Evolutionary conservation across 257 asterid genomes (phyloP).

Genomic region (Ballota nigra): DNA sequence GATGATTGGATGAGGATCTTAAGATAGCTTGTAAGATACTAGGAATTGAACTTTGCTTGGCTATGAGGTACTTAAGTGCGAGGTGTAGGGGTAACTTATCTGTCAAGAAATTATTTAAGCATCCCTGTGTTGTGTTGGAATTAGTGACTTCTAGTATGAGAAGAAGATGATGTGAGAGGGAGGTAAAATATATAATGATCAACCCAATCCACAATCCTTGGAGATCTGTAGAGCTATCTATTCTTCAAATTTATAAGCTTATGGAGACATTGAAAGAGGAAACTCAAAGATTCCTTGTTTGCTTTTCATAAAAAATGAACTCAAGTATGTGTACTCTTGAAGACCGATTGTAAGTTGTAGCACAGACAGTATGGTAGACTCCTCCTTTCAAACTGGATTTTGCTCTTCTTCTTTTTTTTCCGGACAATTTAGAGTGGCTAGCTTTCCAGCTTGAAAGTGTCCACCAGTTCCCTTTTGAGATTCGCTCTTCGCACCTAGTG

Average conservation of each 20-base stretch:
- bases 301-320: background rate
- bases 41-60: background rate
- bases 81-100: background rate
- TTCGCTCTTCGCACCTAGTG: background rate
- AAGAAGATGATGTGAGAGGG: background rate
- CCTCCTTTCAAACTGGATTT: background rate
- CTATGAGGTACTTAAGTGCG: background rate
- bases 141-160: background rate
- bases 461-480: background rate
- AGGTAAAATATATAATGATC: background rate
- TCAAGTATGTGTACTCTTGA: background rate
- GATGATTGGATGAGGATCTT: background rate
- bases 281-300: background rate
- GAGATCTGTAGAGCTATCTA: background rate
- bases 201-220: too few species aligned
- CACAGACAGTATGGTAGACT: background rate
- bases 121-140: background rate
- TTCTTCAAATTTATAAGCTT: background rate
- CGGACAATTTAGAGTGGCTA: background rate
- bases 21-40: background rate
- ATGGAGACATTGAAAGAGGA: background rate
- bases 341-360: background rate
- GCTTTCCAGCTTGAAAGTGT: background rate
- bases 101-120: background rate
- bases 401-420: background rate